Percentiles rank a stretch among this genome's conserved stretches.
Evolutionary conservation across 2,329 filamentous ascomycete genomes (phyloP).

Genomic region (Monilinia laxa): DNA sequence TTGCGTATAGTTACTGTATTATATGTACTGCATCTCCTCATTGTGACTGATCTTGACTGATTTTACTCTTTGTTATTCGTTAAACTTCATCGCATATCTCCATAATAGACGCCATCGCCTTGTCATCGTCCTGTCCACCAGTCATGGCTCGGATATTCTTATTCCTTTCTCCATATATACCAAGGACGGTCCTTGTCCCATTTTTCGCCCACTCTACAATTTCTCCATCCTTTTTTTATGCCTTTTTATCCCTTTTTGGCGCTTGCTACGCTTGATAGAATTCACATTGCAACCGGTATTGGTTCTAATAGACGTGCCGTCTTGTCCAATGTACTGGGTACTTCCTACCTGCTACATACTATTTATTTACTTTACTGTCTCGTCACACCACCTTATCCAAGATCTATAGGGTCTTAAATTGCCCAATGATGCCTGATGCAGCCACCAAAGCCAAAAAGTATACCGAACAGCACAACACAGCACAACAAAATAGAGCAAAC

Average conservation of each 20-base stretch:
- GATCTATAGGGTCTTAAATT: constrained; percentile 12
- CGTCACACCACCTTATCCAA: constrained; percentile 21
- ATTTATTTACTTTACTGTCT: constrained; percentile 4
- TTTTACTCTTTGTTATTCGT: too few relatives aligned
- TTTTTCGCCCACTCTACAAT: constrained; percentile 7
- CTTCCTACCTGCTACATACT: neutral
- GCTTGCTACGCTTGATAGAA: constrained; percentile 14
- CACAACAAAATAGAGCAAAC: neutral
- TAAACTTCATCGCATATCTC: too few relatives aligned
- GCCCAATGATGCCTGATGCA: constrained; percentile 24
- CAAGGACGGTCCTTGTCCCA: constrained; percentile 15
- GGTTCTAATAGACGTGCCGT: neutral
- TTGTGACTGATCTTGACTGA: too few relatives aligned
- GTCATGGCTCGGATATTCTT: too few relatives aligned
- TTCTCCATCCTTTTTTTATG: constrained; percentile 10
- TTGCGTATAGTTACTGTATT: too few relatives aligned
- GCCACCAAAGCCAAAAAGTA: constrained; percentile 9
- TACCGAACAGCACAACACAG: constrained; percentile 8
- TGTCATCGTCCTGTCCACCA: too few relatives aligned
- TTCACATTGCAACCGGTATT: constrained; percentile 3
- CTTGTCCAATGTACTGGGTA: neutral
- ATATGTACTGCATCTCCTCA: too few relatives aligned
- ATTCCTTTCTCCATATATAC: neutral
- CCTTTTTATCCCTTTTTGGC: constrained; percentile 12
- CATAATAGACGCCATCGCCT: neutral